Evolutionary conservation across 106 monocot genomes (phyloP).

Genomic region (Agapanthus africanus): DNA sequence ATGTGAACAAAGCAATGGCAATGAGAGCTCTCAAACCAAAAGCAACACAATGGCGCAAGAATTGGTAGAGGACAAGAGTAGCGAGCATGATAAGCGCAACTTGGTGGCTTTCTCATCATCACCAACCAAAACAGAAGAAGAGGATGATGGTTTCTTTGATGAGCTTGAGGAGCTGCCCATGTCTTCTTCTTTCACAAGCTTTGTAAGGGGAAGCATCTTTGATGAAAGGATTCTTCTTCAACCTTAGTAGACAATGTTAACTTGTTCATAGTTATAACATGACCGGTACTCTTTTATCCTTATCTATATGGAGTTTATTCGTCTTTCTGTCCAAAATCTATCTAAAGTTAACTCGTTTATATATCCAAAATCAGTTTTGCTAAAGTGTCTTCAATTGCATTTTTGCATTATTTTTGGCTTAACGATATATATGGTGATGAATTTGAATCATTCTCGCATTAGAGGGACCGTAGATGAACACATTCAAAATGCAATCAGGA

Average conservation of each 20-base stretch:
- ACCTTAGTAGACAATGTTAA: not conserved
- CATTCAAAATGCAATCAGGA: no score
- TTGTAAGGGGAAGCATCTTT: constrained; percentile 26
- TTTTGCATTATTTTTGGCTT: no score
- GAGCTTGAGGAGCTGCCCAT: constrained; percentile 56
- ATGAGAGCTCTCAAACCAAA: not conserved
- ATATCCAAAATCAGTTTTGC: no score
- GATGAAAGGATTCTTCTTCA: constrained; percentile 25
- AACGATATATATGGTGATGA: no score
- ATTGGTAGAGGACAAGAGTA: not conserved
- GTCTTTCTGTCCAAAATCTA: no score
- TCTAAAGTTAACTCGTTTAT: no score
- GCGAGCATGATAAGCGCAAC: not conserved
- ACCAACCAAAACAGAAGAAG: not conserved
- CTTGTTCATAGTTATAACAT: not conserved
- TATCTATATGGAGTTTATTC: no score
- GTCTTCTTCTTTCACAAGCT: constrained; percentile 22
- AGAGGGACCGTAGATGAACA: no score
- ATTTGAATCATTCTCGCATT: no score
- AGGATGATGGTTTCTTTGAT: constrained; percentile 47
- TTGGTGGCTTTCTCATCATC: not conserved
- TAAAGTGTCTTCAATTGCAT: no score
- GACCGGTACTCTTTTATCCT: no score
- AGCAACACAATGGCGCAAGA: not conserved
- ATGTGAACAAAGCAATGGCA: not conserved